Base-by-base conservation (phyloP, 1,139 yeast genomes). In the Meyerozyma elateridarum region DNA sequence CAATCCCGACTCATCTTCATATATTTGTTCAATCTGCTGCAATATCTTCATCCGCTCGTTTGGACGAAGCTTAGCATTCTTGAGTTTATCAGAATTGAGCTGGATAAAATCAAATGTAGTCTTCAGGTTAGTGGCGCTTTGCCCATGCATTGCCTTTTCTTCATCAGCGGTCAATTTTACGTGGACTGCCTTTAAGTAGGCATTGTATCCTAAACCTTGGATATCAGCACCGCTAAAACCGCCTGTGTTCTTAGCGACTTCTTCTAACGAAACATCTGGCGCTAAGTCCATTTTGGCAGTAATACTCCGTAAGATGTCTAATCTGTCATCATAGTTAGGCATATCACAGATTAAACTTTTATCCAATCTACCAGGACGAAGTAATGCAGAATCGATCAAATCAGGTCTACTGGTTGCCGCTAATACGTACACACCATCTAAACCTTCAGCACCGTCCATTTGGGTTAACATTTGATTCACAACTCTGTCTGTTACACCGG, bases 381-480 rank as follows among this genome's bases (percentile, higher is more conserved):
- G 62, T 37, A 91, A 66, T 0, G 99, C 99, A 5, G 96, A 81
- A 56, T 91, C 99, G 45, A 93, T 89, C 48, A 91, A 69, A 51
- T 91, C 97, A 0, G 97, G 97, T 46, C 98, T 70, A 48, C 91
- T 79, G 0, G 98, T 93, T 1, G 98, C 98, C 0, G 97, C 98
- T 20, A 91, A 65, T 1, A 93, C 96, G 51, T 91, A 91, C 3
- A 93, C 98, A 1, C 97, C 97, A 49, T 89, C 96, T 22, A 89
- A 64, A 0, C 97, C 97, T 56, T 91, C 98, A 1, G 97, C 97
- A 61, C 99, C 99, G 59, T 91, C 99, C 96, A 91, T 88, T 54
- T 93, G 97, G 0, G 98, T 91, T 49, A 91, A 73, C 79, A 91
- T 76, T 54, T 91, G 98, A 57, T 93, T 93, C 25, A 91, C 98